Evolutionary conservation across 2,329 filamentous ascomycete species (phyloP).

Genomic region (Talaromyces sp.): DNA sequence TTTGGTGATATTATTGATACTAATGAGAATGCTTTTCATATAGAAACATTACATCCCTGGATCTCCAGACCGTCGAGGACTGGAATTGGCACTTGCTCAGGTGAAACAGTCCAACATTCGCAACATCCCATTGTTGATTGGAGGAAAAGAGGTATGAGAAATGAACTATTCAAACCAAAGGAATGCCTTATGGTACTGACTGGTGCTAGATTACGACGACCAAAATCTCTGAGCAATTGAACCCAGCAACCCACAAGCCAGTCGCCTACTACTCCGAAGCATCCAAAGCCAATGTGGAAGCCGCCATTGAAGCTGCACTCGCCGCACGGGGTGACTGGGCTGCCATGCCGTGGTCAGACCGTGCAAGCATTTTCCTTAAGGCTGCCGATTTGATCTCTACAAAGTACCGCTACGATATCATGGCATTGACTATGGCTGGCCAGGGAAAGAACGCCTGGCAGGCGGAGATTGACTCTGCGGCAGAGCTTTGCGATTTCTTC

Average conservation of each 20-base stretch:
- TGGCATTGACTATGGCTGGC: slow-evolving; percentile 92
- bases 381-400: slow-evolving; percentile 84
- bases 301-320: slow-evolving; percentile 79
- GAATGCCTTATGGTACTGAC: not conserved
- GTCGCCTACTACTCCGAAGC: slow-evolving; percentile 86
- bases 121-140: slow-evolving; percentile 79
- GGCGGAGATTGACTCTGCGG: slow-evolving; percentile 95
- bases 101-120: slow-evolving; percentile 69
- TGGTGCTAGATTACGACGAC: slow-evolving; percentile 33
- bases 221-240: slow-evolving; percentile 61
- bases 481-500: slow-evolving; percentile 89
- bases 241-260: slow-evolving; percentile 76
- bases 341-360: slow-evolving; percentile 79
- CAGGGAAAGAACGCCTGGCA: slow-evolving; percentile 99
- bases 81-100: slow-evolving; percentile 70
- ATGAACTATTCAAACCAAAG: not conserved
- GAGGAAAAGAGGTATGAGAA: slow-evolving; percentile 69
- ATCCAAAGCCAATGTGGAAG: slow-evolving; percentile 69
- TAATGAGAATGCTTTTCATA: slow-evolving; percentile 3
- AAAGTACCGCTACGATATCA: slow-evolving; percentile 95
- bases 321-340: slow-evolving; percentile 87
- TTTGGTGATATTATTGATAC: too few species aligned
- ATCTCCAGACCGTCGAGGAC: slow-evolving; percentile 72
- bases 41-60: slow-evolving; percentile 88
- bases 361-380: slow-evolving; percentile 92